Base-by-base conservation (phyloP, 2,329 filamentous ascomycete genomes). In the Atkinsonella texensis region DNA sequence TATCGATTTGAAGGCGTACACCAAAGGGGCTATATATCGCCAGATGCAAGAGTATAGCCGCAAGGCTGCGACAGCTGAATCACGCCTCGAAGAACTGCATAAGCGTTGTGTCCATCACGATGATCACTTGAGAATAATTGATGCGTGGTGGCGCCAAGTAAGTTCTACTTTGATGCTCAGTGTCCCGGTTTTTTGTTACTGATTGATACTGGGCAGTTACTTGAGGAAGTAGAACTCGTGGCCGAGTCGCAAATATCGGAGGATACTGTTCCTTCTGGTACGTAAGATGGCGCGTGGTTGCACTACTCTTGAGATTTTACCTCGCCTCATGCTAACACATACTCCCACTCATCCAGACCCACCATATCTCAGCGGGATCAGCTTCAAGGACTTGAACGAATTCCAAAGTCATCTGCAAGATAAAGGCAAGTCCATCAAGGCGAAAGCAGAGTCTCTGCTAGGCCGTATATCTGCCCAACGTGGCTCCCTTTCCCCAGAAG, bases 41-140 rank as follows among this genome's bases (percentile, higher is more conserved):
- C 91, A 96, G 71, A 95, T 98, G 89, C 87, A 89, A 65, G 93
- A 97, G 70, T 96, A 95, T 70, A 95, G 95, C 71, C 84, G 93
- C 60, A 89, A 95, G 66, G 90, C 89, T 65, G 76, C 79, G 53
- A 86, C 85, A 41, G 74, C 94, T 56, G 90, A 97, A 71, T 75
- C 81, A 53, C 86, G 87, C 63, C 74, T 96, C 55, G 84, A 84
- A 63, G 87, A 95, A 58, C 74, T 94, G 56, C 80, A 87, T 57
- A 89, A 89, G 65, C 80, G 82, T 63, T 81, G 86, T 32, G 77
- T 80, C 56, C 83, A 93, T 68, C 89, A 97, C 70, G 89, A 97
- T 69, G 89, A 97, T 60, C 93, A 97, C 66, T 73, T 98, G 49
- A 83, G 91, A 62, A 80, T 89, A 56, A 83, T 96, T 59, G 90